Base-by-base conservation (phyloP, 208 protist species). In the Leishmania lainsoni region DNA sequence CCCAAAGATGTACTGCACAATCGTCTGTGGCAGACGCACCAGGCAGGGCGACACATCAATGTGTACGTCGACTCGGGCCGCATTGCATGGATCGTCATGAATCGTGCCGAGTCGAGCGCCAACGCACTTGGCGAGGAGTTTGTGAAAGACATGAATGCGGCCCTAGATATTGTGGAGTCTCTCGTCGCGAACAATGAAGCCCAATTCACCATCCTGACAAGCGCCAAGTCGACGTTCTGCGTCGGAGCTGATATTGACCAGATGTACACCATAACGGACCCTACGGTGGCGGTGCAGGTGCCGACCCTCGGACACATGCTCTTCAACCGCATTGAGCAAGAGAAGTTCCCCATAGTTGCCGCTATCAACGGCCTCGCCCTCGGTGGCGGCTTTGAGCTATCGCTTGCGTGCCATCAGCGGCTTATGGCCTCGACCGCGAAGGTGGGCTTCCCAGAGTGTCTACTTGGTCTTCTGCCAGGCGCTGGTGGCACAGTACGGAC, bases 401-500 rank as follows among this genome's bases (percentile, higher is more conserved):
- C 97, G 42, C 90, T 99, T 5, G 96, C 96, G n/a, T 99, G 97
- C 86, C 88, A 98, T 81, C 91, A 98, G 85, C 90, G 97, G 54
- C 75, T 98, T 69, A 83, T 95, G 48, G 83, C 89, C 42, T 90
- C 87, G 52, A 81, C 85, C 0, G 89, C 88, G 52, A 83, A 86
- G 75, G 87, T 98, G 45, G 93, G 93, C 65, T 86, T 97, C 72
- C 94, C 94, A 26, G 96, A 98, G 89, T 97, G 98, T 71, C 90
- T 98, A 86, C 82, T 99, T 22, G 98, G 98, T 26, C 84, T 99
- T 5, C 87, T 99, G 51, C 98, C 98, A 32, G 98, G 98, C 48
- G 91, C 86, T 48, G 98, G 98, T 45, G 98, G 98, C 78, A 99
- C 98, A 16, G 96, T 99, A 83, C 95, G 98, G 61, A 93, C 98